A percentile compares a stretch with the other conserved stretches of the same genome.
Conservation (phyloP, 192 early-diverging fungal species). For the Podila epigama region DNA sequence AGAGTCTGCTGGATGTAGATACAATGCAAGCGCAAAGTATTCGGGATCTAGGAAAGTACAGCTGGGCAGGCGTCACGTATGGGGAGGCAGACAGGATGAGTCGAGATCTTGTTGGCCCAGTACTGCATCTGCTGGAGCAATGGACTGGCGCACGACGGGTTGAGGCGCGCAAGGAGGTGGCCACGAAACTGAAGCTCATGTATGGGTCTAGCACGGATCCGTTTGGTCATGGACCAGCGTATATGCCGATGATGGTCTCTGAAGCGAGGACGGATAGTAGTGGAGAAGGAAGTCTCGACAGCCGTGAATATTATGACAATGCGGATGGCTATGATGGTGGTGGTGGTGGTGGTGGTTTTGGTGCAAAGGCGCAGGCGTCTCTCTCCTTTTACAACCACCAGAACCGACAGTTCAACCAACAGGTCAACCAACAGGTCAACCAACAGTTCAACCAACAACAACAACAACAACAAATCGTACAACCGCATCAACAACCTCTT, state of each 20-base stretch:
- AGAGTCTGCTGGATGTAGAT: background rate
- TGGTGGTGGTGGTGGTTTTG: too few species aligned
- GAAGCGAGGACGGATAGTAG: conserved; percentile 27
- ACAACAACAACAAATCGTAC: background rate
- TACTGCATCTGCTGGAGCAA: conserved; percentile 21
- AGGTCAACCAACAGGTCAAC: background rate
- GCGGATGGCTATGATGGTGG: too few species aligned
- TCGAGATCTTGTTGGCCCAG: conserved; percentile 35
- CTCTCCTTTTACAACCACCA: background rate
- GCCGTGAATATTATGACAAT: background rate
- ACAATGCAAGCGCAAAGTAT: conserved; percentile 7
- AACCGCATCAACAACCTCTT: background rate
- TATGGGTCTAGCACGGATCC: conserved; percentile 29
- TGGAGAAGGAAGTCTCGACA: conserved; percentile 12
- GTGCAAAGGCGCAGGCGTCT: background rate
- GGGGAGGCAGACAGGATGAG: conserved; percentile 41
- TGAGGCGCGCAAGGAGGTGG: conserved; percentile 31
- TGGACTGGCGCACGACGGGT: conserved; percentile 34
- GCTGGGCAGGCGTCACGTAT: conserved; percentile 42
- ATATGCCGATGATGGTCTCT: conserved; percentile 4
- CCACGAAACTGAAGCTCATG: conserved; percentile 44
- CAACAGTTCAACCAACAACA: background rate
- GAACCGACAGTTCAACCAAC: background rate
- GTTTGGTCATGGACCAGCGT: conserved; percentile 7
- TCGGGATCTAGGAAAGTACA: conserved; percentile 37